Evolutionary conservation across 176 grass and related monocot species (phyloP).

Genomic region (Metroxylon sagu): DNA sequence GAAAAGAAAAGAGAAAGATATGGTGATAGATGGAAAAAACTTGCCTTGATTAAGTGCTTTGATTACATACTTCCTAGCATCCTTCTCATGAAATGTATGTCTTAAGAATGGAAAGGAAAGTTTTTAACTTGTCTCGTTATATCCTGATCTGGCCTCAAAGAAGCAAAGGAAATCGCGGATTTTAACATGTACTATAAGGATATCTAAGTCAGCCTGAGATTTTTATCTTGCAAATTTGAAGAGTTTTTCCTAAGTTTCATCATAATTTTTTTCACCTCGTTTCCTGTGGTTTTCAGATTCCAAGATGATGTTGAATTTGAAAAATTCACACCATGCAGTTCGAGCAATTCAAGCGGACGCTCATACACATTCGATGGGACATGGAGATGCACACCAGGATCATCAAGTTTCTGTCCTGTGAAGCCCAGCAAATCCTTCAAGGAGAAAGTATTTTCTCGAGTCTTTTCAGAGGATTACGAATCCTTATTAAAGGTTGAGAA

Average conservation of each 20-base stretch:
- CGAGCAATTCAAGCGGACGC: constrained; percentile 24
- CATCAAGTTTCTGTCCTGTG: constrained; percentile 26
- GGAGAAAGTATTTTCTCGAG: constrained; percentile 46
- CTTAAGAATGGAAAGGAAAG: too few relatives aligned
- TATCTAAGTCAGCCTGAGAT: too few relatives aligned
- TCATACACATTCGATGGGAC: constrained; percentile 19
- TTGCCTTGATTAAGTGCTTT: too few relatives aligned
- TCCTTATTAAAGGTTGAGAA: constrained; percentile 30
- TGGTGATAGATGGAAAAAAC: too few relatives aligned
- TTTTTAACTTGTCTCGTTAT: too few relatives aligned
- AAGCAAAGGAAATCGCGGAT: too few relatives aligned
- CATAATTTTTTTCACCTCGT: neutral
- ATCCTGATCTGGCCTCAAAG: too few relatives aligned
- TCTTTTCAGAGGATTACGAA: constrained; percentile 84
- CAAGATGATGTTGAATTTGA: constrained; percentile 41
- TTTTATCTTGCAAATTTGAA: too few relatives aligned
- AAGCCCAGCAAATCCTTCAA: constrained; percentile 28
- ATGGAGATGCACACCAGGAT: constrained; percentile 27
- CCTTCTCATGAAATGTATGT: too few relatives aligned
- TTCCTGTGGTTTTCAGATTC: constrained; percentile 36
- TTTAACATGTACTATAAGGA: too few relatives aligned
- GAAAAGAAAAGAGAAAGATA: too few relatives aligned
- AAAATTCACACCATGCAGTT: constrained; percentile 20
- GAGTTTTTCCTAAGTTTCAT: neutral
- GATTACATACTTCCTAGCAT: too few relatives aligned